Evolutionary conservation across 176 grass and related monocot genomes (phyloP).

Genomic region (Triticum monococcum): DNA sequence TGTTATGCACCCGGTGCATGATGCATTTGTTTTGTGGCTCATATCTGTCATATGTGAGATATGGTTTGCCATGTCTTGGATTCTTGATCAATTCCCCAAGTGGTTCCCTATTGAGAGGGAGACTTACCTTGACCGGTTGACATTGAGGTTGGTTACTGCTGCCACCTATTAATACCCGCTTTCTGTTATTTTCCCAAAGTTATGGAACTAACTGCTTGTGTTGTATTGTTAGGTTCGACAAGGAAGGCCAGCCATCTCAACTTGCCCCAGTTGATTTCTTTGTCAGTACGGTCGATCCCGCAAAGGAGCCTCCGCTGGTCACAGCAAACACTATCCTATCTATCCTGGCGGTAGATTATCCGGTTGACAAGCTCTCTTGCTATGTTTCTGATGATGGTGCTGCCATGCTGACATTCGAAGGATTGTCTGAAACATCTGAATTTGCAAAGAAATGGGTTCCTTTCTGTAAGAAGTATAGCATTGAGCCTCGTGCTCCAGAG

Average conservation of each 20-base stretch:
- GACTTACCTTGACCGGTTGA: conserved; percentile 84
- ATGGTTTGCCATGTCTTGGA: conserved; percentile 97
- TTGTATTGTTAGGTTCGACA: conserved; percentile 58
- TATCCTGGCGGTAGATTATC: conserved; percentile 86
- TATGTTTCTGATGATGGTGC: conserved; percentile 99
- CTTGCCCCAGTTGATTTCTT: conserved; percentile 85
- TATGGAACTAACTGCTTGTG: background rate
- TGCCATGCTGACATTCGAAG: conserved; percentile 93
- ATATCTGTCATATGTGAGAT: conserved; percentile 94
- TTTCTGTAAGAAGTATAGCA: conserved; percentile 86
- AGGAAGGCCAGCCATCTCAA: conserved; percentile 85
- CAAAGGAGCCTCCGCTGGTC: conserved; percentile 85
- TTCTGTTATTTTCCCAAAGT: background rate
- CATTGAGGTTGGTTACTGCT: conserved; percentile 47
- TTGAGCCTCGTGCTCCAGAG: conserved; percentile 92
- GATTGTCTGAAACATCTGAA: conserved; percentile 80
- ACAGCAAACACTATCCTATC: conserved; percentile 90
- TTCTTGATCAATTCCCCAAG: conserved; percentile 94
- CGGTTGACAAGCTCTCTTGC: conserved; percentile 94
- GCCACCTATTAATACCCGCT: background rate
- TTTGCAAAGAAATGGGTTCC: conserved; percentile 97
- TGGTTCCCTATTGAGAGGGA: conserved; percentile 93
- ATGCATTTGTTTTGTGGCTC: conserved; percentile 91
- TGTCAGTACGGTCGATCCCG: conserved; percentile 92
- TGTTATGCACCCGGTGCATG: conserved; percentile 74